These are phyloP conservation scores for Scortechinia acanthostroma DNA, from an alignment of 2,329 filamentous ascomycete genomes.

Conservation along the genomic window DNA sequence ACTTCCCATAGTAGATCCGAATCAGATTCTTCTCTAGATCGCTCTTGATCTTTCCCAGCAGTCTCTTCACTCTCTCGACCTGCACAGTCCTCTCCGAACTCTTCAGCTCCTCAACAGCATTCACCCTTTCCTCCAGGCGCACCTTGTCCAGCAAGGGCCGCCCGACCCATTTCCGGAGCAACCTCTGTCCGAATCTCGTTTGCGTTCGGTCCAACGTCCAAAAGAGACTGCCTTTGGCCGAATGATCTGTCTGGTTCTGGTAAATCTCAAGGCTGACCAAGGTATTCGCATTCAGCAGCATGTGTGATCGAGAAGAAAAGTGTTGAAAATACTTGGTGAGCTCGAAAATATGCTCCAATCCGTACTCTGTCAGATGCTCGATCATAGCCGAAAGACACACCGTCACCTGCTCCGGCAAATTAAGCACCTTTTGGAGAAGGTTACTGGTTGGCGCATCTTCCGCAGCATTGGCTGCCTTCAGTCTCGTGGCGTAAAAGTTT, in stretches of 20 bases:
- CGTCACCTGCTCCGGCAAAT: slow-evolving; percentile 60
- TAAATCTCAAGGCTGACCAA: slow-evolving; percentile 68
- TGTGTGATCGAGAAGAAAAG: slow-evolving; percentile 67
- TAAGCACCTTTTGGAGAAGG: slow-evolving; percentile 61
- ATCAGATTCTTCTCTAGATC: slow-evolving; percentile 68
- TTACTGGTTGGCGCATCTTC: slow-evolving; percentile 36
- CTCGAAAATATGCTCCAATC: slow-evolving; percentile 68
- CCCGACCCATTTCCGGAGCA: slow-evolving; percentile 69
- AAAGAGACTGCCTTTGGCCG: slow-evolving; percentile 62
- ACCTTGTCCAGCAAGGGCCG: slow-evolving; percentile 58
- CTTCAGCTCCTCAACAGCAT: slow-evolving; percentile 61
- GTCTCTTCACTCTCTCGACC: slow-evolving; percentile 48
- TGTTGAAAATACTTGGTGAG: slow-evolving; percentile 72
- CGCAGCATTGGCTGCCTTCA: slow-evolving; percentile 35
- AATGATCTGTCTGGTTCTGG: slow-evolving; percentile 65
- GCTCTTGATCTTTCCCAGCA: slow-evolving; percentile 49
- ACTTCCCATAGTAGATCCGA: slow-evolving; percentile 71
- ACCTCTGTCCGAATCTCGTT: slow-evolving; percentile 61
- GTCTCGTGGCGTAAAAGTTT: slow-evolving; percentile 64
- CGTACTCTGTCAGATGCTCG: slow-evolving; percentile 63
- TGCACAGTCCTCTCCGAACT: slow-evolving; percentile 38
- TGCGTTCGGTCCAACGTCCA: slow-evolving; percentile 68
- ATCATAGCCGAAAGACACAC: slow-evolving; percentile 72
- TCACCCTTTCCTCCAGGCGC: slow-evolving; percentile 54
- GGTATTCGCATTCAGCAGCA: slow-evolving; percentile 72